Base-by-base conservation (phyloP, 108 stramenopile species). In the Nitzschia palea region DNA sequence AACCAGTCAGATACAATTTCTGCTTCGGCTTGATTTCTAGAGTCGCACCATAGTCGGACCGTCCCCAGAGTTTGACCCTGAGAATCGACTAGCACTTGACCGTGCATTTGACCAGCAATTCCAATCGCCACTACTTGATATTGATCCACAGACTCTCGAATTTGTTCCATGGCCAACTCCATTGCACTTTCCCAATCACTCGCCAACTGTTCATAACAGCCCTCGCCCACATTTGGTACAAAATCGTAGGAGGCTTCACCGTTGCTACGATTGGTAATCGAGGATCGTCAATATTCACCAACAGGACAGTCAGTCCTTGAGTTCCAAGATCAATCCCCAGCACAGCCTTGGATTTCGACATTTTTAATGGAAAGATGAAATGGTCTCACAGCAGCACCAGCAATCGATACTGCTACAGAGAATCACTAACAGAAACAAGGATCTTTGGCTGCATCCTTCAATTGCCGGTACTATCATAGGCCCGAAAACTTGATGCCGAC, bases 91-190 rank as follows among this genome's bases (percentile, higher is more conserved):
- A 81, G 44, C 29, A 73, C 71, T 65, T 76, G 51, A 3, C 80
- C 80, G 44, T 81, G 80, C 80, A 81, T 81, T 65, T 81, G 80
- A 33, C 80, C 80, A 5, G 76, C 37, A 17, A 81, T 61, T 12
- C 80, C 76, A 48, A 81, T 59, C 20, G 76, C 61, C 17, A 57
- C 35, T 43, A 77, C 42, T 26, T 45, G 4, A 0, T 44, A 31
- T 33, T 45, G 30, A n/a, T 36, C 43, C 23, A 72, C 5, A 23
- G 40, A 0, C 0, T 58, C 8, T 15, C 31, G 57, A n/a, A 78
- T 22, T 17, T 69, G 51, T 1, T 48, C 0, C 57, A 81, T 58
- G 32, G 81, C 60, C 1, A 10, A 14, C 14, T 30, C 8, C 34
- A 82, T 36, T 0, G 81, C 81, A n/a, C 12, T 33, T 6, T 67